Percentiles rank a stretch among this genome's conserved stretches.
These are phyloP conservation scores for Ricinus communis DNA, from an alignment of 345 rosid species.

Conservation along the genomic window DNA sequence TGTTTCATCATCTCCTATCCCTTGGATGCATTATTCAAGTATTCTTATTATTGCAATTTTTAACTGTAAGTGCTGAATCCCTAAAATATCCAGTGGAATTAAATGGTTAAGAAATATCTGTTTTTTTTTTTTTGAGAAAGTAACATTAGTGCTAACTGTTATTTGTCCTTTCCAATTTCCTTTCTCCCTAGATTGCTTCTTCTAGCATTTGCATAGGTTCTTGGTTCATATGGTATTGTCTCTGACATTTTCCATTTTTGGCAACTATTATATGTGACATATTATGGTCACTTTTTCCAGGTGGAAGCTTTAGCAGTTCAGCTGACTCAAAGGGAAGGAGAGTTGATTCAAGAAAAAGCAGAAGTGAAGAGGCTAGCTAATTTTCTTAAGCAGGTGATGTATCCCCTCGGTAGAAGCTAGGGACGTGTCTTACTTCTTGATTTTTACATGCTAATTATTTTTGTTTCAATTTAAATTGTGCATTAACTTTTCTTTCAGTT, in stretches of 20 bases:
- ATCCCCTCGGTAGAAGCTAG: not conserved
- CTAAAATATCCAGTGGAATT: not conserved
- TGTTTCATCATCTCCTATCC: not conserved
- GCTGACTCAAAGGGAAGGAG: slow-evolving; percentile 95
- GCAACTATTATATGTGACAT: slow-evolving; percentile 8
- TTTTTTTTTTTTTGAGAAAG: not conserved
- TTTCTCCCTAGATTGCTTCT: not conserved
- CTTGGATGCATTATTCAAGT: not conserved
- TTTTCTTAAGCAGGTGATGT: slow-evolving; percentile 81
- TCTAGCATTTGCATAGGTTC: not conserved
- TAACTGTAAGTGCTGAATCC: not conserved
- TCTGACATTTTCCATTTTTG: not conserved
- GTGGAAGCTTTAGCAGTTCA: slow-evolving; percentile 98
- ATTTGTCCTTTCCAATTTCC: not conserved
- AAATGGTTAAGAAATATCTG: not conserved
- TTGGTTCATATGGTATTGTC: slow-evolving; percentile 11
- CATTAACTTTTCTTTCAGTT: not conserved
- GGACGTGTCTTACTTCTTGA: not conserved
- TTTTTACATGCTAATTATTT: not conserved
- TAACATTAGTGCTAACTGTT: not conserved
- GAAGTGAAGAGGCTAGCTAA: slow-evolving; percentile 95
- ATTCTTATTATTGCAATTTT: not conserved
- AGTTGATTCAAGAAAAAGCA: slow-evolving; percentile 80
- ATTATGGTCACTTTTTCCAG: slow-evolving; percentile 45
- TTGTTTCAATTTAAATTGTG: not conserved